Percentiles rank a stretch among this genome's conserved stretches.
Conservation (phyloP, 768 basidiomycete genomes). For the Dictyophora rubrovolvata region DNA sequence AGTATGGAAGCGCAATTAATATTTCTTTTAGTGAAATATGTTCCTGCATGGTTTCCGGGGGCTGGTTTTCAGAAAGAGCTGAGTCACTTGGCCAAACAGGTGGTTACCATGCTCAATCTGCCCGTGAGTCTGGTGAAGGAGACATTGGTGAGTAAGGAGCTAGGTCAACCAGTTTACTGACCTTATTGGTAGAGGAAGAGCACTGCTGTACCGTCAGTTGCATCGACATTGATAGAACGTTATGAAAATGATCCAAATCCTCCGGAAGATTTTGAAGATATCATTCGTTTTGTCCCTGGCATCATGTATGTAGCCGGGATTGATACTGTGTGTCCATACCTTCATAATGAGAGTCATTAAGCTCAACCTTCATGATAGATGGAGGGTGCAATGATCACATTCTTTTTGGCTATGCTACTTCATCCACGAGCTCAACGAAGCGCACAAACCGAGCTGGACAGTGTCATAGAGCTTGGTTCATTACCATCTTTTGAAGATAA, state of each 20-base stretch:
- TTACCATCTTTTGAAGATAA: slow-evolving; percentile 8
- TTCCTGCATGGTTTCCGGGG: slow-evolving; percentile 12
- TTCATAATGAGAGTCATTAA: neutral
- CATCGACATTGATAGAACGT: neutral
- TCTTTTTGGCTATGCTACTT: slow-evolving; percentile 11
- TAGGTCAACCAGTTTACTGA: neutral
- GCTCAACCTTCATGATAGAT: neutral
- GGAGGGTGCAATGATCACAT: neutral
- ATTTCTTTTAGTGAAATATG: slow-evolving; percentile 1
- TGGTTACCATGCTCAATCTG: neutral
- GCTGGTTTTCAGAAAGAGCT: slow-evolving; percentile 4
- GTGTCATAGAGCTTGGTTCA: slow-evolving; percentile 1
- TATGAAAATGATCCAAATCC: neutral
- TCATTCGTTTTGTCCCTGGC: neutral
- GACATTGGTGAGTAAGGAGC: neutral
- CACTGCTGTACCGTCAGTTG: neutral
- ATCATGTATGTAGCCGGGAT: slow-evolving; percentile 4
- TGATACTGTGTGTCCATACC: slow-evolving; percentile 2
- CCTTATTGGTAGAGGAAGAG: neutral
- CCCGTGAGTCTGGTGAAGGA: neutral
- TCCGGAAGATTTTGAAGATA: neutral
- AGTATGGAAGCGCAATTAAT: too few species aligned
- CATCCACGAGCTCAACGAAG: slow-evolving; percentile 6
- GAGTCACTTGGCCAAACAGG: neutral
- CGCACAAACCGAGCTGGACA: slow-evolving; percentile 10